phyloP scores from a whole-genome alignment of 148 eudicot species.

The Vaccinium macrocarpon region DNA sequence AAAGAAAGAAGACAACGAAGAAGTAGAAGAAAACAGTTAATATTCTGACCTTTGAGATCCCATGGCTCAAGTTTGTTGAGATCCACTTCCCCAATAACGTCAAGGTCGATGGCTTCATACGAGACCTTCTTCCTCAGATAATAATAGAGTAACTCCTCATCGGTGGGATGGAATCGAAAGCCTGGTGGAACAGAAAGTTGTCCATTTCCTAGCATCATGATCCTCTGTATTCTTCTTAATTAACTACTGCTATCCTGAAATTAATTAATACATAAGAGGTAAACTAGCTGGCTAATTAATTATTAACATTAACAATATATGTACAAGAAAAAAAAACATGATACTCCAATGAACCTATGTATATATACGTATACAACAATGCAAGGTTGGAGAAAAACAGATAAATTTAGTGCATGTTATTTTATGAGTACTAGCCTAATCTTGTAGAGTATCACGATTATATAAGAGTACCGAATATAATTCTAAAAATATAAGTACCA shows the following conservation, averaged over 20 bases:
- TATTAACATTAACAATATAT: not conserved
- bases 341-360: not conserved
- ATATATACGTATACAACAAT: not conserved
- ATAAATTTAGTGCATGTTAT: too few species aligned
- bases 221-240: constrained; percentile 14
- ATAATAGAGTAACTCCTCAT: constrained; percentile 85
- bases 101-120: constrained; percentile 86
- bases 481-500: too few species aligned
- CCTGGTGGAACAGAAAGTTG: constrained; percentile 83
- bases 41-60: constrained; percentile 93
- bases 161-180: constrained; percentile 93
- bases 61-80: constrained; percentile 98
- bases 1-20: too few species aligned
- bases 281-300: not conserved
- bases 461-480: too few species aligned
- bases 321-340: not conserved
- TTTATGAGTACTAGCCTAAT: too few species aligned
- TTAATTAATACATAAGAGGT: too few species aligned
- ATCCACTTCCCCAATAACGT: constrained; percentile 92
- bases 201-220: constrained; percentile 51
- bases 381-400: not conserved
- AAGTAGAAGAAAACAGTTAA: not conserved
- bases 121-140: constrained; percentile 89
- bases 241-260: not conserved
- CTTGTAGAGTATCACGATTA: too few species aligned